Percentiles rank a stretch among this genome's conserved stretches.
Conservation (phyloP, 495 filamentous ascomycete genomes). For the Neurospora tetrasperma region DNA sequence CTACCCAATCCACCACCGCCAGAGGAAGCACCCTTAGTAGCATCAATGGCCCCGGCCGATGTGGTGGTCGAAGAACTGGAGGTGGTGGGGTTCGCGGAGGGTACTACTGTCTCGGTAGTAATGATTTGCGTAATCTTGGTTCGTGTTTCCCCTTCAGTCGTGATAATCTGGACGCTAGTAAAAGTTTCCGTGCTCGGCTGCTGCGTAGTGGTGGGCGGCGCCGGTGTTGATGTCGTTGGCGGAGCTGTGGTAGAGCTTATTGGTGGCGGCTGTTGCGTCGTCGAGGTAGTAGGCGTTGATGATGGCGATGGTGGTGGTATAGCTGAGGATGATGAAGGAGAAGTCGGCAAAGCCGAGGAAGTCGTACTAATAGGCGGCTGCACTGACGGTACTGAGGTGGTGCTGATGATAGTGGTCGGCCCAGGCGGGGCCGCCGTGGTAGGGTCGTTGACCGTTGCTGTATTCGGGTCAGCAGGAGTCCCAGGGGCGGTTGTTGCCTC, state of each 20-base stretch:
- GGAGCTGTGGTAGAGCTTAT: constrained; percentile 19
- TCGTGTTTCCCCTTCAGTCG: constrained; percentile 7
- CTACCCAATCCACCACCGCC: constrained; percentile 23
- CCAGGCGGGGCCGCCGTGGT: constrained; percentile 6
- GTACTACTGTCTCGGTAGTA: constrained; percentile 9
- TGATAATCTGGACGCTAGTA: constrained; percentile 1
- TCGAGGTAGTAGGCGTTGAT: constrained; percentile 5
- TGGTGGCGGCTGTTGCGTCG: constrained; percentile 10
- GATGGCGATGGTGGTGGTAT: constrained; percentile 1
- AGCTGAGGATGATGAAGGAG: constrained; percentile 4
- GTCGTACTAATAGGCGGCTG: not conserved
- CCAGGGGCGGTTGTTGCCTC: constrained; percentile 12
- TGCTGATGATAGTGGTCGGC: not conserved
- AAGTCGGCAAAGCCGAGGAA: constrained; percentile 1
- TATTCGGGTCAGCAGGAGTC: constrained; percentile 21
- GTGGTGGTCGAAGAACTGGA: constrained; percentile 16
- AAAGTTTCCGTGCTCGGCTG: not conserved
- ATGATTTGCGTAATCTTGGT: constrained; percentile 21
- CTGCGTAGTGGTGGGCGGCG: constrained; percentile 11
- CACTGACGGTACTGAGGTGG: constrained; percentile 4
- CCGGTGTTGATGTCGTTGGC: constrained; percentile 16
- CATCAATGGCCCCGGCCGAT: constrained; percentile 20
- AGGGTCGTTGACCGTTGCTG: constrained; percentile 12
- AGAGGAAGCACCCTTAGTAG: constrained; percentile 17
- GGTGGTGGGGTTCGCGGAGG: constrained; percentile 1